Evolutionary conservation across 2,329 filamentous ascomycete genomes (phyloP).

Genomic region (Trichoderma asperellum): DNA sequence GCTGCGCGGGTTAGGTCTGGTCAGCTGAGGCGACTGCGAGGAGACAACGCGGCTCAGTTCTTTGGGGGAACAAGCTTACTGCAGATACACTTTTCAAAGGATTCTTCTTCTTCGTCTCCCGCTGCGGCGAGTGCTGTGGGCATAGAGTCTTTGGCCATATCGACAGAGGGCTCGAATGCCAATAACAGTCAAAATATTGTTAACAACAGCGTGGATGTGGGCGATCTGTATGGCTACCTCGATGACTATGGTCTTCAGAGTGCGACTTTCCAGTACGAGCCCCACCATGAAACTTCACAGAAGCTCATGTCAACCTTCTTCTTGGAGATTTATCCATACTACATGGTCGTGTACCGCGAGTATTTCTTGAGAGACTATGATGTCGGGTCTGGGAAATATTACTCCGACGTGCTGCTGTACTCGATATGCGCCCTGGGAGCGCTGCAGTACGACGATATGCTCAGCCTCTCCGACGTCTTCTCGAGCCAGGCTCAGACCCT

Average conservation of each 20-base stretch:
- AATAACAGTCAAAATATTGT: neutral
- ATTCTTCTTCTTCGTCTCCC: slow-evolving; percentile 33
- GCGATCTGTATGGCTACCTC: slow-evolving; percentile 1
- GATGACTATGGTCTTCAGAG: slow-evolving; percentile 32
- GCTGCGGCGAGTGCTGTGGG: slow-evolving; percentile 28
- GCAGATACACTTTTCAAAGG: slow-evolving; percentile 43
- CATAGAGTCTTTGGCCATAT: slow-evolving; percentile 19
- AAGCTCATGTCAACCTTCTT: slow-evolving; percentile 54
- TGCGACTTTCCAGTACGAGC: slow-evolving; percentile 44
- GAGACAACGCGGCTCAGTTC: slow-evolving; percentile 50
- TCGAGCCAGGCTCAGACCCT: slow-evolving; percentile 50
- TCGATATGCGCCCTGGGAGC: slow-evolving; percentile 55
- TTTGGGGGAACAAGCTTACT: slow-evolving; percentile 55
- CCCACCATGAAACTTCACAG: slow-evolving; percentile 50
- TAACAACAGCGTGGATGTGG: neutral
- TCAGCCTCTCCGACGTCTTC: slow-evolving; percentile 48
- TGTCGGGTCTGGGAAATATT: slow-evolving; percentile 51
- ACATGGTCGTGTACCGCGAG: slow-evolving; percentile 56
- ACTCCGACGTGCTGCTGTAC: slow-evolving; percentile 54
- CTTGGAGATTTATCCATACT: slow-evolving; percentile 52
- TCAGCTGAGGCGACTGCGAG: slow-evolving; percentile 46
- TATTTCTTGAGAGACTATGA: slow-evolving; percentile 56
- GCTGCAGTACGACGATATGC: slow-evolving; percentile 48
- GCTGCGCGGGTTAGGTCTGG: slow-evolving; percentile 42
- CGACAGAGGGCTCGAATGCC: neutral